Percentiles rank a stretch among this genome's conserved stretches.
These are phyloP conservation scores for Parachaetomium inaequale DNA, from an alignment of 495 filamentous ascomycete species.

Conservation along the genomic window DNA sequence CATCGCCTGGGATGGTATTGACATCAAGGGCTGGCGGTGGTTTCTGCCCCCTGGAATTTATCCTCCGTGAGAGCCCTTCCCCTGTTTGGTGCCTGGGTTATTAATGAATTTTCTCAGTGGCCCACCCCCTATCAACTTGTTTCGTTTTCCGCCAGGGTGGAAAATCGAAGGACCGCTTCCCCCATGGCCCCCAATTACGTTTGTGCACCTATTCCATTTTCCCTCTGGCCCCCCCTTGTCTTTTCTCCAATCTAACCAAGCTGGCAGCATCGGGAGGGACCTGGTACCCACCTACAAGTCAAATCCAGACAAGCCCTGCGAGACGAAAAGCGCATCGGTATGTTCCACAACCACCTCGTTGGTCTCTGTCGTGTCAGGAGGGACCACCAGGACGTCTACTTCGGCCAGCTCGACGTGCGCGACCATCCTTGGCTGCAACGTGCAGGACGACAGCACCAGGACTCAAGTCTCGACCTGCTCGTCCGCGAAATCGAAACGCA, in stretches of 20 bases:
- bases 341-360: neutral
- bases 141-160: neutral
- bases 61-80: neutral
- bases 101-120: neutral
- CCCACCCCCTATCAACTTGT: neutral
- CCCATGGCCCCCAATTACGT: neutral
- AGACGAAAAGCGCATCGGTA: neutral
- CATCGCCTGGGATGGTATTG: neutral
- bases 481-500: neutral
- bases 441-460: neutral
- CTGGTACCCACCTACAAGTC: neutral
- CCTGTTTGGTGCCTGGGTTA: neutral
- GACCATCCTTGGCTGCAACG: neutral
- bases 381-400: neutral
- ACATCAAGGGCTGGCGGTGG: neutral
- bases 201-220: neutral
- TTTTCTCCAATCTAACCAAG: neutral
- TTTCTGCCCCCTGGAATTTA: neutral
- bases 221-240: no score
- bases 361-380: neutral
- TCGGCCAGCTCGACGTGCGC: neutral
- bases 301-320: neutral
- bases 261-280: neutral
- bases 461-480: neutral
- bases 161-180: neutral